These are phyloP conservation scores for Lolium multiflorum DNA, from an alignment of 176 grass and related monocot genomes.

Conservation along the genomic window DNA sequence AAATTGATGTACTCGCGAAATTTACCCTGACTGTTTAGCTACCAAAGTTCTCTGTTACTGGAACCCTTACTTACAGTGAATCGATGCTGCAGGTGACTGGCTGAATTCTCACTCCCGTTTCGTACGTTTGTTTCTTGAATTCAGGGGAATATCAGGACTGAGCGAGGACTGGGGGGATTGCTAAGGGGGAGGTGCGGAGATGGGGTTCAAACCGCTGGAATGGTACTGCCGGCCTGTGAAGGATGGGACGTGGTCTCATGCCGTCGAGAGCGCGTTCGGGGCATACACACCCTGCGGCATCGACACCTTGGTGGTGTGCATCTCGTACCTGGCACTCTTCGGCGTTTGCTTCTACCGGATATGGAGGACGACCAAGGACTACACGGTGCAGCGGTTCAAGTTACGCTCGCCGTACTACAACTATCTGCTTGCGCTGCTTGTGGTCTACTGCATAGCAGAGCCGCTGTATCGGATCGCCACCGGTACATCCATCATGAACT, in stretches of 20 bases:
- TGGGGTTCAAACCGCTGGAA: conserved; percentile 76
- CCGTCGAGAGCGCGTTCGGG: conserved; percentile 74
- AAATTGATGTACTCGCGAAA: conserved; percentile 21
- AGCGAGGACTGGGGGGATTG: conserved; percentile 26
- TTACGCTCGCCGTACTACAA: conserved; percentile 68
- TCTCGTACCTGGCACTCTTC: conserved; percentile 84
- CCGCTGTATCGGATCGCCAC: conserved; percentile 67
- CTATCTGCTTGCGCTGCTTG: conserved; percentile 74
- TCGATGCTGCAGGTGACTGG: not conserved
- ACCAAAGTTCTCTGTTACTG: not conserved
- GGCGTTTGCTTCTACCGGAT: conserved; percentile 90
- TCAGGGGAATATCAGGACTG: conserved; percentile 39
- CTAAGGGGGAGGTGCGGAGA: conserved; percentile 36
- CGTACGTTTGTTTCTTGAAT: conserved; percentile 7
- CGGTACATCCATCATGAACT: conserved; percentile 75
- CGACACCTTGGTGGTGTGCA: conserved; percentile 72
- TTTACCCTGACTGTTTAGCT: not conserved
- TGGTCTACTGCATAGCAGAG: conserved; percentile 62
- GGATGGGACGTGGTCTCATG: conserved; percentile 70
- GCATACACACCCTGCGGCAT: conserved; percentile 87
- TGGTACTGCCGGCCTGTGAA: conserved; percentile 93
- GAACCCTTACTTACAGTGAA: not conserved
- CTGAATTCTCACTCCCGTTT: conserved; percentile 22
- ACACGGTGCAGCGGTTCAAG: conserved; percentile 74
- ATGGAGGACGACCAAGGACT: conserved; percentile 79